Evolutionary conservation across 1,284 basidiomycete species (phyloP), one percentile per base, ranked within the genome.

Genomic region (Puccinia polysora): DNA sequence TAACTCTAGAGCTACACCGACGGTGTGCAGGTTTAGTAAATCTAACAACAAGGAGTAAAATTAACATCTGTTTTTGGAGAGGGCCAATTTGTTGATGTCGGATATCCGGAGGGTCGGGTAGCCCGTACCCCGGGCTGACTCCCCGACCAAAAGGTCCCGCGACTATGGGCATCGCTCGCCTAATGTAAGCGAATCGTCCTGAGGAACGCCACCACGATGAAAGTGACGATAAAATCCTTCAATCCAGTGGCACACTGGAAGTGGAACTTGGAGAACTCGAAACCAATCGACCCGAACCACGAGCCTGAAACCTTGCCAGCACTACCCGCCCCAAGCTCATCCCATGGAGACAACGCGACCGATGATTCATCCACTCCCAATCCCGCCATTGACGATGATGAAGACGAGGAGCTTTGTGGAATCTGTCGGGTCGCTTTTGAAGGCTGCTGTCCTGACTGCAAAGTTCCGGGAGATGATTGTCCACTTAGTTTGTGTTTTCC

Each of bases 391-490:
- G 80, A 76, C 63, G 82, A 82, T 6, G 87, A 89, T 60, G 85
- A 86, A 50, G 89, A 90, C 53, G 89, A 87, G 60, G 91, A 95
- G 76, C 89, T 95, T 15, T 97, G 93, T 80, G 93, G 93, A 5
- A 96, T 96, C 75, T 96, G 93, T 80, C 86, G 91, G 56, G 87
- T 91, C 4, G 86, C 91, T 0, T 96, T 88, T 77, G 93, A 97
- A 79, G 89, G 88, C 0, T 93, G 90, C 76, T 96, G 93, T 81
- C 91, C 93, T 4, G 85, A 88, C 3, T 97, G 93, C 81, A 94
- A 92, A 81, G 86, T 93, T 77, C 93, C 93, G 0, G 93, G 93
- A n/a, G 93, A 96, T 76, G 91, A 94, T 77, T 96, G 93, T 82
- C 93, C 93, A 0, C 82, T 96, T 34, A 95, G 93, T 96, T 77